Conservation (phyloP, 306 rosid species). For the Trichosanthes truncata region DNA sequence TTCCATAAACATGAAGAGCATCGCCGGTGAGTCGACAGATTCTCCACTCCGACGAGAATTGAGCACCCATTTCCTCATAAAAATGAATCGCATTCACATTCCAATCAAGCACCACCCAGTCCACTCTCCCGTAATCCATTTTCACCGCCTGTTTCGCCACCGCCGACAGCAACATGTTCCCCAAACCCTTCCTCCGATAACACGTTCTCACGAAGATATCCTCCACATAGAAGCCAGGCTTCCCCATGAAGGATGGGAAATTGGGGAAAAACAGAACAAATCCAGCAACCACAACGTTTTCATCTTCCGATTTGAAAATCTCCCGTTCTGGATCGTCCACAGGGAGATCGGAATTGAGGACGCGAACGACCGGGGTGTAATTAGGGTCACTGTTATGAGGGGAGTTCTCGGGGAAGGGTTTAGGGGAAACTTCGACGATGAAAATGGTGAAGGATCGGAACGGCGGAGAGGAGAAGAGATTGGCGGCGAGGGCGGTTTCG, state of each 20-base stretch:
- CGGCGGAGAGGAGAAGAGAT: conserved; percentile 55
- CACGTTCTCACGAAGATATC: conserved; percentile 72
- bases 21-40: conserved; percentile 73
- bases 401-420: conserved; percentile 27
- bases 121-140: conserved; percentile 84
- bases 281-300: conserved; percentile 40
- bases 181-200: conserved; percentile 68
- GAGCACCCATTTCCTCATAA: conserved; percentile 77
- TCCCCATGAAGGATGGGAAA: conserved; percentile 46
- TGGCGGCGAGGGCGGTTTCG: conserved; percentile 48
- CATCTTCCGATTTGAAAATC: conserved; percentile 17
- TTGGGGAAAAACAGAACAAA: conserved; percentile 74
- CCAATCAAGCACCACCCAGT: conserved; percentile 90
- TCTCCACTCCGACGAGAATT: conserved; percentile 65
- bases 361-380: conserved; percentile 25
- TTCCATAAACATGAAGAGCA: conserved; percentile 45
- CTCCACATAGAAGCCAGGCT: conserved; percentile 75
- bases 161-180: conserved; percentile 49
- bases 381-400: not conserved
- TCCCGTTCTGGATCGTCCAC: conserved; percentile 49
- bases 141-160: conserved; percentile 85
- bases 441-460: conserved; percentile 73
- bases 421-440: conserved; percentile 56
- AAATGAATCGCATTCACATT: conserved; percentile 61
- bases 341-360: conserved; percentile 38